Base-by-base conservation (phyloP, 129 eudicot species). In the Escallonia herrerae region DNA sequence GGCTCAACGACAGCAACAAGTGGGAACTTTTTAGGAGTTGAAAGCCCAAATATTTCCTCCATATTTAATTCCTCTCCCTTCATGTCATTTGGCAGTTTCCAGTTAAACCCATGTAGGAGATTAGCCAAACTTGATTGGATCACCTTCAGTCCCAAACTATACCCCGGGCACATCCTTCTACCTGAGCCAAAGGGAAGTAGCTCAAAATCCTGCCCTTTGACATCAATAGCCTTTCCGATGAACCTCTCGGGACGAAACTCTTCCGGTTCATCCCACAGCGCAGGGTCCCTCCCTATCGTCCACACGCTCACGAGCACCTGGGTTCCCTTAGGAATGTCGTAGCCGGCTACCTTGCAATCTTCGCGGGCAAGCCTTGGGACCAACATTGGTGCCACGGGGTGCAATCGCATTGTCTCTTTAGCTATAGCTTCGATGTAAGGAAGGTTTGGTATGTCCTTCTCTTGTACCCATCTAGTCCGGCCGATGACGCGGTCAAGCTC, bases 331-430 rank as follows among this genome's bases (percentile, higher is more conserved):
- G 37, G 49, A 37, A 82, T 52, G 70, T 82, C 87, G 38, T 82
- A 82, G 39, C 77, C 87, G 43, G 51, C 77, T 9, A 81, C 76
- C 58, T 82, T 70, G 38, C 76, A 63, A 38, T 74, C 78, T 66
- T 82, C 76, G 5, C 87, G 58, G 8, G 78, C 8, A 11, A 58
- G 50, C 9, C 87, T 53, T 8, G 87, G 87, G 6, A 74, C 80
- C 8, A 83, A 51, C 85, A 80, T 67, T 15, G 85, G 89, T 55
- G 89, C 89, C 63, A 80, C 89, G 0, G 89, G 89, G 68, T 83
- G 89, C 56, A 83, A 11, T 3, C 89, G 66, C 89, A 83, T 83
- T 4, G 89, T 83, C 48, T 83, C 89, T 39, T 77, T 82, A 33
- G 68, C 79, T 12, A 83, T 83, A 22, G 85, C 80, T 13, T 68